Base-by-base conservation (phyloP, 108 stramenopile genomes). In the Pseudonitzschia multiseries region DNA sequence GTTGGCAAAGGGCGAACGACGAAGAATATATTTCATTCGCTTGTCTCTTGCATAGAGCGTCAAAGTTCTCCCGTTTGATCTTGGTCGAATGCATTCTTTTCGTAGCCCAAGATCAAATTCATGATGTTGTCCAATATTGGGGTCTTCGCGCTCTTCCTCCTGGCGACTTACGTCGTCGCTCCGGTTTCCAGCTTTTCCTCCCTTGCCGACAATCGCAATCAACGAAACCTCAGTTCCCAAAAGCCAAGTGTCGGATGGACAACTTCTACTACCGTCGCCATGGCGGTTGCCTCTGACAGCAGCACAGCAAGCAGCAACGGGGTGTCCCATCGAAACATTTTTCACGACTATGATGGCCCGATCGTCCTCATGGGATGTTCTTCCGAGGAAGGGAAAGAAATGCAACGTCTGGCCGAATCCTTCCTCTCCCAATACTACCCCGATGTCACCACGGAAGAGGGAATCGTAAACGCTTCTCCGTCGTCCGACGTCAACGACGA, bases 341-440 rank as follows among this genome's bases (percentile, higher is more conserved):
- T 86, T 71, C 73, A 86, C 61, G 84, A 78, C 56, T 94, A 94
- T 79, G 75, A 91, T 72, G 92, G 89, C 70, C 94, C 94, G 20
- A 88, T 95, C 43, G 80, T 93, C 29, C 72, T 95, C 43, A 62
- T 95, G 27, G 94, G 94, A 46, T 63, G 65, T 32, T 85, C 85
- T 15, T 83, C 87, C 5, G 73, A 68, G 3, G 43, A 76, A 36
- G 80, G 77, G 0, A 81, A 89, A 57, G 93, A 94, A 78, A 59
- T 94, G 41, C 61, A 76, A 20, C 82, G 88, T 26, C 74, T 94
- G 57, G 93, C 93, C 68, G 56, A 79, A 51, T 81, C 85, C 17
- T 76, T 90, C 24, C 22, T 78, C 67, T 48, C 68, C 77, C 56
- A 79, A 72, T 61, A 85, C 74, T 78, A 66, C 52, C 77, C 77